Evolutionary conservation across 2,329 filamentous ascomycete genomes (phyloP), one percentile per base, ranked within the genome.

Genomic region (Setomelanomma holmii): DNA sequence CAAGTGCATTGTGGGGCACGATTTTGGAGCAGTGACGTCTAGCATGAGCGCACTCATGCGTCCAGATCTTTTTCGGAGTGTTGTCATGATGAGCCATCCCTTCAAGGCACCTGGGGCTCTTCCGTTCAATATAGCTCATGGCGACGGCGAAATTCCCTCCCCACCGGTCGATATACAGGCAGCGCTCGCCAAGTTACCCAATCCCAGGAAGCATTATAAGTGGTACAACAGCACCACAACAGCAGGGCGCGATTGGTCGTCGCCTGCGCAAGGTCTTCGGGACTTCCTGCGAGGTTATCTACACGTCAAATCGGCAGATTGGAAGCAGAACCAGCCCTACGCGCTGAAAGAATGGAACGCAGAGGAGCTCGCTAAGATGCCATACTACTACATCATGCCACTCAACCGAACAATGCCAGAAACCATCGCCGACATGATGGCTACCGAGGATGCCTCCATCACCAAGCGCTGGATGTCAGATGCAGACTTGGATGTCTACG

Each of bases 201-300:
- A 82, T n/a, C 84, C 86, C 0, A 67, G 84, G 7, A 89, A 89
- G 67, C 86, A 89, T 67, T 90, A 89, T 76, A 87, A 88, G 69
- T 87, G 82, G 82, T 89, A 86, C 69, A 86, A 86, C 61, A 82
- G 83, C 2, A 80, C 79, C 2, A 43, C 76, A 0, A 53, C 66
- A 1, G 84, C 84, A 1, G 78, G 77, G 0, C 27, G 53, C 2
- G 77, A 84, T 24, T 83, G 82, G 81, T 66, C 73, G 19, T 63
- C 75, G 22, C 78, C 81, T 0, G 62, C 73, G 0, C 80, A 84
- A 51, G 82, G 84, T 2, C 75, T 89, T 11, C 76, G 81, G n/a
- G 69, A 71, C 1, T 89, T 89, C 55, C 75, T 89, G 1, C 80
- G 86, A 8, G 86, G 87, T 3, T 90, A 89, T 64, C 84, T 89